Base-by-base conservation (phyloP, 1,139 yeast species). In the Candida dubliniensis region DNA sequence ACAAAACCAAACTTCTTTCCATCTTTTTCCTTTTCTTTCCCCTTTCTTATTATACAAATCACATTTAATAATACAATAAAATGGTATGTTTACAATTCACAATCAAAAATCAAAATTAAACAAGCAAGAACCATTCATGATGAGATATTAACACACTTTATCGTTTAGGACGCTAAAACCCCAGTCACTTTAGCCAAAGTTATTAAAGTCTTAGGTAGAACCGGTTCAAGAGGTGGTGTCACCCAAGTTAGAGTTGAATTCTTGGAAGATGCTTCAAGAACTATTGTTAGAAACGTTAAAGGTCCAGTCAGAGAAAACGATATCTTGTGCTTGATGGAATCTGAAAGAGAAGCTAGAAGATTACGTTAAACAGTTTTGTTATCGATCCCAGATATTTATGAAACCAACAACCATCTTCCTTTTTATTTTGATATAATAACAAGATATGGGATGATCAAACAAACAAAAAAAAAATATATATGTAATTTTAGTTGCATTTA, bases 201-300 rank as follows among this genome's bases (percentile, higher is more conserved):
- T 74, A 90, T 88, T 81, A 93, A 93, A 84, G 98, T 93, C 77
- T 85, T 93, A 77, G 98, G 98, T 76, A 90, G 98, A 82, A 91
- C 98, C 84, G 98, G 97, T 74, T 91, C 97, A 74, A 91, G 98
- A 83, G 99, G 99, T 86, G 98, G 97, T 86, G 99, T 93, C 79
- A 93, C 98, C 78, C 99, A 93, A 81, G 98, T 93, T 76, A 91
- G 99, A 80, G 98, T 93, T 69, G 98, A 93, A 79, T 93, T 93
- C 87, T 84, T 93, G 76, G 98, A 91, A 76, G 98, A 93, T 75
- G 80, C 95, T 67, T 81, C 96, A 76, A 90, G 98, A 85, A 87
- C 96, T 70, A 91, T 93, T 71, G 97, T 93, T 82, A 90, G 99
- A 87, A 93, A 93, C 84, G 99, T 93, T 77, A 93, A 85, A 82